Base-by-base conservation (phyloP, 2,329 filamentous ascomycete genomes). In the Fusarium lateritium region DNA sequence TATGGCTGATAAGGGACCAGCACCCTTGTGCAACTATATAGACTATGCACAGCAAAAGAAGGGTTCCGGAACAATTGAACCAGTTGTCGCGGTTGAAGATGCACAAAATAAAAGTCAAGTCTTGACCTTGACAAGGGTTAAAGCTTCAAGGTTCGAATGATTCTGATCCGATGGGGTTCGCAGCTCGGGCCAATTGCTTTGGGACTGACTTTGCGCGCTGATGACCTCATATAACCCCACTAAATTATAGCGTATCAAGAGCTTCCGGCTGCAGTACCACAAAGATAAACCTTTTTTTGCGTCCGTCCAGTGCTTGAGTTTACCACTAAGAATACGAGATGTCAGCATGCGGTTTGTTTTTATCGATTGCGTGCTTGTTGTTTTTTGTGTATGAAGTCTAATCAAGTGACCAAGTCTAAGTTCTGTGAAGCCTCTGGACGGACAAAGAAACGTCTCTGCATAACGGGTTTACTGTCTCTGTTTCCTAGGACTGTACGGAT, bases 221-320 rank as follows among this genome's bases (percentile, higher is more conserved):
- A 74, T 76, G 74, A 76, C 74, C 73, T 76, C 74, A 76, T 74
- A 50, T 34, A 61, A 63, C 73, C 73, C 74, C 74, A 75, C 74
- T 43, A 51, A 45, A 40, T n/a, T 3, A 28, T 43, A 51, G 40
- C 42, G 50, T 44, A 61, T 49, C 43, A 53, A 62, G 42, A 40
- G 60, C 46, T 61, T 45, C 26, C 17, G 15, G 49, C 34, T 45
- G 21, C 13, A n/a, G 36, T 56, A 33, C 22, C 33, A 44, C 33
- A 52, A 28, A 50, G 9, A 19, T n/a, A 26, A 36, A 33, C 15
- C 40, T 51, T 55, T 15, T 15, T n/a, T 57, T 40, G 21, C 17
- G 38, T 50, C 9, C 10, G 17, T 8, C 28, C 36, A 22, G 17
- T 17, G 26, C 33, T 33, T 22, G 46, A 33, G 26, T 40, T 57